Conservation (phyloP, 1,284 basidiomycete species). For the Apiotrichum montevideense region DNA sequence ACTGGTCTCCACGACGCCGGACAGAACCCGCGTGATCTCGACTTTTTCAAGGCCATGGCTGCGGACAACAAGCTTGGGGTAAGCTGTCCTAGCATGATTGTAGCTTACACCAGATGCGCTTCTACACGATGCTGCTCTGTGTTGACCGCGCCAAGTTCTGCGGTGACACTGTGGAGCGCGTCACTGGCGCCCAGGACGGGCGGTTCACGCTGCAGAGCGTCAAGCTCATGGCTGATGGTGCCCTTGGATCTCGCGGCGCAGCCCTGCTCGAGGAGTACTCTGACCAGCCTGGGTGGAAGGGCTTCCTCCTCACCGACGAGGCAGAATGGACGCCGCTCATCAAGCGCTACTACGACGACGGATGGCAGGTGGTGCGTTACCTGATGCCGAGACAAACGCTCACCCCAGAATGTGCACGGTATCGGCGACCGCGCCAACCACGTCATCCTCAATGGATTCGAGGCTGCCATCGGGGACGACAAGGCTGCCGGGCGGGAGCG, state of each 20-base stretch:
- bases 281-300: slow-evolving; percentile 64
- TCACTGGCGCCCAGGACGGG: slow-evolving; percentile 48
- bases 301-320: slow-evolving; percentile 60
- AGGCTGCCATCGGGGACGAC: slow-evolving; percentile 53
- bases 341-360: slow-evolving; percentile 57
- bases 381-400: slow-evolving; percentile 41
- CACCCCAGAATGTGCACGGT: slow-evolving; percentile 63
- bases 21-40: slow-evolving; percentile 53
- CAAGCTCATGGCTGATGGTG: slow-evolving; percentile 74
- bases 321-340: slow-evolving; percentile 56
- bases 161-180: slow-evolving; percentile 57
- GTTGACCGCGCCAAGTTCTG: slow-evolving; percentile 58
- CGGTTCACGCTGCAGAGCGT: slow-evolving; percentile 67
- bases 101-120: slow-evolving; percentile 53
- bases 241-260: slow-evolving; percentile 85
- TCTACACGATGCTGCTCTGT: slow-evolving; percentile 64
- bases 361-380: slow-evolving; percentile 11
- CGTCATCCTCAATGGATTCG: slow-evolving; percentile 71
- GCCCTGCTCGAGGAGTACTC: slow-evolving; percentile 78
- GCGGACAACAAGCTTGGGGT: slow-evolving; percentile 61
- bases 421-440: slow-evolving; percentile 87
- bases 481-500: slow-evolving; percentile 34
- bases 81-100: slow-evolving; percentile 21
- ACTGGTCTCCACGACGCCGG: slow-evolving; percentile 79
- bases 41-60: slow-evolving; percentile 66